phyloP scores from a whole-genome alignment of 371 early-diverging fungal species.

The Zancudomyces culisetae region DNA sequence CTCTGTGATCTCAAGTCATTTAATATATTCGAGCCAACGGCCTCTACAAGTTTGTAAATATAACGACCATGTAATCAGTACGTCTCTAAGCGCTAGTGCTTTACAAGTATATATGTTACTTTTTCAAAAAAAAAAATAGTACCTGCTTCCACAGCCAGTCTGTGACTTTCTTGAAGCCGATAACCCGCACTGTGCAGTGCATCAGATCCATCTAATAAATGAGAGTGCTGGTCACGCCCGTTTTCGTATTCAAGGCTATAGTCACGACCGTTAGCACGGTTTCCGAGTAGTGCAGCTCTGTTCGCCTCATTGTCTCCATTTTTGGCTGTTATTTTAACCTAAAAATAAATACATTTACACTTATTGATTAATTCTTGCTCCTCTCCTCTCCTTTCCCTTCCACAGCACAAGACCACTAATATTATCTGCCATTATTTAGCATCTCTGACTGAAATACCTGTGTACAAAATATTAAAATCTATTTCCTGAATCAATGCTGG shows the following conservation, averaged over 20 bases:
- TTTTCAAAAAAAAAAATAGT: not conserved
- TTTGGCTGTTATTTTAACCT: not conserved
- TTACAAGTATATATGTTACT: not conserved
- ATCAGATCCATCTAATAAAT: constrained; percentile 66
- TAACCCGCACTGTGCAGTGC: constrained; percentile 51
- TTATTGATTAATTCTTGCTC: too few relatives aligned
- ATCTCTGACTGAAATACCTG: not conserved
- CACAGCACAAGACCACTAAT: too few relatives aligned
- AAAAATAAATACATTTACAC: not conserved
- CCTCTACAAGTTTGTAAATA: constrained; percentile 27
- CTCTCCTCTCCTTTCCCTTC: too few relatives aligned
- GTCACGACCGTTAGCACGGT: not conserved
- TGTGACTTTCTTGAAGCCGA: constrained; percentile 68
- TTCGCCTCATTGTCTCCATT: not conserved
- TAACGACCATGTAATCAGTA: not conserved
- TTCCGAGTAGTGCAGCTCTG: not conserved
- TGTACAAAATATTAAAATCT: not conserved
- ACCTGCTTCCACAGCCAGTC: constrained; percentile 77
- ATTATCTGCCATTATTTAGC: too few relatives aligned
- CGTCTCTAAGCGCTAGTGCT: not conserved
- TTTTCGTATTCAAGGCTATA: not conserved
- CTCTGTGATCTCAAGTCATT: constrained; percentile 64
- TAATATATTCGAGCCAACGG: constrained; percentile 64
- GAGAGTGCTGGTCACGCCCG: constrained; percentile 46
- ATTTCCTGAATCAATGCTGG: not conserved